Percentiles rank a stretch among this genome's conserved stretches.
Evolutionary conservation across 768 basidiomycete species (phyloP).

Genomic region (Serendipita indica): DNA sequence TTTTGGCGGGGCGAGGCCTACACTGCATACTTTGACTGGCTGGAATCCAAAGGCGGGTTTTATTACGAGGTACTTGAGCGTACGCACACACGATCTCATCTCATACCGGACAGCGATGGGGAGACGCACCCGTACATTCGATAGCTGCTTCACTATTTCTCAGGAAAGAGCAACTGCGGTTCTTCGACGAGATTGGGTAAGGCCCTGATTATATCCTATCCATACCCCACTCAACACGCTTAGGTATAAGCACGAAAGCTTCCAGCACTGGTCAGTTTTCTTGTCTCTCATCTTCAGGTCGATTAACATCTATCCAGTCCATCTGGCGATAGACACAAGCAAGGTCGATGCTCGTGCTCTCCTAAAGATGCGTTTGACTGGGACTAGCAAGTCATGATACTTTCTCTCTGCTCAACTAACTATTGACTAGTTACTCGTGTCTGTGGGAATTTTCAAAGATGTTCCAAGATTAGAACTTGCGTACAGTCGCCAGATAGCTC

Average conservation of each 20-base stretch:
- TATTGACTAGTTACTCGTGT: background rate
- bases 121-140: conserved; percentile 74
- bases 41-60: conserved; percentile 71
- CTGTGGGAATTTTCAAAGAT: background rate
- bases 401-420: background rate
- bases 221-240: too few species aligned
- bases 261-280: conserved; percentile 93
- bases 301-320: too few species aligned
- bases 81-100: too few species aligned
- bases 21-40: conserved; percentile 63
- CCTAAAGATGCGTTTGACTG: background rate
- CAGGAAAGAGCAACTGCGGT: conserved; percentile 79
- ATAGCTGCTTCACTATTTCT: conserved; percentile 86
- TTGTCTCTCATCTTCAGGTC: too few species aligned
- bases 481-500: too few species aligned
- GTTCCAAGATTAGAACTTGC: too few species aligned
- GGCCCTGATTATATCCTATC: too few species aligned
- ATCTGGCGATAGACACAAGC: too few species aligned
- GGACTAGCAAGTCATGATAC: background rate
- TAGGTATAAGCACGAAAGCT: conserved; percentile 85
- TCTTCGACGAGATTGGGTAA: conserved; percentile 92
- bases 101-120: too few species aligned
- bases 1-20: conserved; percentile 79
- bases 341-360: too few species aligned
- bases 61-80: too few species aligned